These are phyloP conservation scores for Keithomyces neogunnii DNA, from an alignment of 2,329 filamentous ascomycete genomes.

Conservation along the genomic window DNA sequence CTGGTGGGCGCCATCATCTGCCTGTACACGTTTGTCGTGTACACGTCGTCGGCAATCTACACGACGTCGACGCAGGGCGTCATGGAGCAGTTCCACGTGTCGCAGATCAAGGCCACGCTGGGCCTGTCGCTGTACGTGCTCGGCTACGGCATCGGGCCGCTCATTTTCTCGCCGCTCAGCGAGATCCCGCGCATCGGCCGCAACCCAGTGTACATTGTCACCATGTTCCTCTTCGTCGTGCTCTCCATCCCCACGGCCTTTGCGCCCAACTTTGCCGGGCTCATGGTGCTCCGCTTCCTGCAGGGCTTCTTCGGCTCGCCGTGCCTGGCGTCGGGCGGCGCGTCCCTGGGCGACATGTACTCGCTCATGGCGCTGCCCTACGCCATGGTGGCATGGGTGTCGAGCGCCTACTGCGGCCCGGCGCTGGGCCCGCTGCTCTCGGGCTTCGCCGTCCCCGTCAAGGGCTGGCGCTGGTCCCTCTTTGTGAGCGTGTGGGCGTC, in stretches of 20 bases:
- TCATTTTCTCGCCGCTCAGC: constrained; percentile 57
- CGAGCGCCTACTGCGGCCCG: constrained; percentile 39
- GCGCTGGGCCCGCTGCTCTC: constrained; percentile 53
- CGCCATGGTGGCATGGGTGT: constrained; percentile 51
- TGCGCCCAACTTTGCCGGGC: constrained; percentile 51
- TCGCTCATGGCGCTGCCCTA: constrained; percentile 47
- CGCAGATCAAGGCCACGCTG: constrained; percentile 41
- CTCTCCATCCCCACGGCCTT: constrained; percentile 57
- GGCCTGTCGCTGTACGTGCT: constrained; percentile 56
- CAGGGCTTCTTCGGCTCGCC: constrained; percentile 60
- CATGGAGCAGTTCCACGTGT: constrained; percentile 43
- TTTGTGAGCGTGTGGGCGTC: constrained; percentile 57
- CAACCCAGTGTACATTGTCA: constrained; percentile 58
- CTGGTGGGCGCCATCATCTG: constrained; percentile 37
- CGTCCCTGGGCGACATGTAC: constrained; percentile 45
- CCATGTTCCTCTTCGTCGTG: constrained; percentile 61
- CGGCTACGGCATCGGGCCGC: constrained; percentile 54
- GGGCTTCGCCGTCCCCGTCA: constrained; percentile 49
- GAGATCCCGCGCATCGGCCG: constrained; percentile 61
- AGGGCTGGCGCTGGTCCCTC: constrained; percentile 56
- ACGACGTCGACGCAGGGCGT: constrained; percentile 38
- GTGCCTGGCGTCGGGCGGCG: constrained; percentile 51
- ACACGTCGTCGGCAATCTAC: constrained; percentile 40
- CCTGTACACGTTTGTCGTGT: constrained; percentile 53
- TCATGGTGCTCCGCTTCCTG: constrained; percentile 56